phyloP scores from a whole-genome alignment of 495 filamentous ascomycete genomes.

The Aspergillus saccharolyticus region DNA sequence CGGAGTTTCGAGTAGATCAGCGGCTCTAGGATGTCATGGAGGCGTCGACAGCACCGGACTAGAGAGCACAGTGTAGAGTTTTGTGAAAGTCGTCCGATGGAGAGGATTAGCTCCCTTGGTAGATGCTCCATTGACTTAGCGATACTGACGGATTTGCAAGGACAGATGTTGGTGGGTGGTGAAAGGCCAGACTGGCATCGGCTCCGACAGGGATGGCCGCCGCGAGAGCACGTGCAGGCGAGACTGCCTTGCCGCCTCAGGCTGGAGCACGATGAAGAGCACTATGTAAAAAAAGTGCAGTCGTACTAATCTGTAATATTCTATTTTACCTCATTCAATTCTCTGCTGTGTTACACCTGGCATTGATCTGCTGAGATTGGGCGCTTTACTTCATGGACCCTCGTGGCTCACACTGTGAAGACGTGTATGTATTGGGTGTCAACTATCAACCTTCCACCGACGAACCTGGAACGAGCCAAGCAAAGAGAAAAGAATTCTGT shows the following conservation, averaged over 20 bases:
- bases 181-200: too few relatives aligned
- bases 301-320: background rate
- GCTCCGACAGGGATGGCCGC: too few relatives aligned
- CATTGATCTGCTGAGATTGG: too few relatives aligned
- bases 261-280: background rate
- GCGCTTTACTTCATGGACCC: too few relatives aligned
- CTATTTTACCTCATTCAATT: background rate
- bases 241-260: slow-evolving; percentile 7
- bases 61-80: slow-evolving; percentile 10
- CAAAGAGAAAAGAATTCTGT: too few relatives aligned
- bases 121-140: background rate
- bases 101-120: background rate
- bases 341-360: slow-evolving; percentile 9
- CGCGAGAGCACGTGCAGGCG: slow-evolving; percentile 8
- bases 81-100: background rate
- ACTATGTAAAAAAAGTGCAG: background rate
- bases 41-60: background rate
- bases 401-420: too few relatives aligned
- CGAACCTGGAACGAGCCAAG: too few relatives aligned
- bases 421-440: too few relatives aligned
- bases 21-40: background rate
- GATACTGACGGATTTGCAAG: too few relatives aligned
- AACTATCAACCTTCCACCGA: too few relatives aligned
- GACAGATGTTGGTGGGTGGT: too few relatives aligned
- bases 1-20: background rate